phyloP scores from a whole-genome alignment of 1,284 basidiomycete species.

The Heimioporus retisporus region DNA sequence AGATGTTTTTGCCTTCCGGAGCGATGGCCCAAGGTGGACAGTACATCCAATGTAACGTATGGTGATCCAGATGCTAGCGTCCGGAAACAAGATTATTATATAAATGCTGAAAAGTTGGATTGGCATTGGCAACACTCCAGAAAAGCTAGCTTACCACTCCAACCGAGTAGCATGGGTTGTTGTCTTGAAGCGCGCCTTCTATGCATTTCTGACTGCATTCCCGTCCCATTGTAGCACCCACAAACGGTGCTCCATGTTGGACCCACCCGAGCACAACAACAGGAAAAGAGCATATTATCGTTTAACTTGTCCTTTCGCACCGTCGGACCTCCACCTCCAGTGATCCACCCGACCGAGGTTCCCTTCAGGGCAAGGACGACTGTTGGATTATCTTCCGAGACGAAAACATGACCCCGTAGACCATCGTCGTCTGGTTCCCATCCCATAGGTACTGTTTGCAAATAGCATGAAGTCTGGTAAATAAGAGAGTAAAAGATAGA shows the following conservation, averaged over 20 bases:
- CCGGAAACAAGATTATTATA: conserved; percentile 70
- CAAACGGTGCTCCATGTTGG: conserved; percentile 69
- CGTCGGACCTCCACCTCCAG: conserved; percentile 75
- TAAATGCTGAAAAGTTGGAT: conserved; percentile 59
- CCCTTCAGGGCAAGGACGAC: conserved; percentile 95
- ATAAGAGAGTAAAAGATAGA: conserved; percentile 37
- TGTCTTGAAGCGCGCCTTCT: conserved; percentile 77
- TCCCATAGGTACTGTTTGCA: conserved; percentile 80
- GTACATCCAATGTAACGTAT: too few relatives aligned
- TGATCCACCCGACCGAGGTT: conserved; percentile 85
- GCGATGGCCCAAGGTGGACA: too few relatives aligned
- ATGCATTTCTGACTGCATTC: conserved; percentile 83
- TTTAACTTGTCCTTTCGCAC: conserved; percentile 83
- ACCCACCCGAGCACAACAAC: conserved; percentile 80
- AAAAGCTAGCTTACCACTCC: conserved; percentile 60
- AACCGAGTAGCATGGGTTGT: conserved; percentile 83
- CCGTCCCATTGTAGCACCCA: conserved; percentile 78
- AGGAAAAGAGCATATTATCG: conserved; percentile 92
- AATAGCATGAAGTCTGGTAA: background rate
- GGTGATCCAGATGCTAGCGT: conserved; percentile 75
- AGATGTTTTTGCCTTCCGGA: conserved; percentile 58
- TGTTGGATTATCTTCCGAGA: conserved; percentile 83
- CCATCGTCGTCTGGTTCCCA: conserved; percentile 92
- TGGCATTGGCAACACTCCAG: background rate
- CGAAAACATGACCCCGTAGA: conserved; percentile 91